phyloP scores from a whole-genome alignment of 208 protist genomes.

The Vickermania ingenoplastis region DNA sequence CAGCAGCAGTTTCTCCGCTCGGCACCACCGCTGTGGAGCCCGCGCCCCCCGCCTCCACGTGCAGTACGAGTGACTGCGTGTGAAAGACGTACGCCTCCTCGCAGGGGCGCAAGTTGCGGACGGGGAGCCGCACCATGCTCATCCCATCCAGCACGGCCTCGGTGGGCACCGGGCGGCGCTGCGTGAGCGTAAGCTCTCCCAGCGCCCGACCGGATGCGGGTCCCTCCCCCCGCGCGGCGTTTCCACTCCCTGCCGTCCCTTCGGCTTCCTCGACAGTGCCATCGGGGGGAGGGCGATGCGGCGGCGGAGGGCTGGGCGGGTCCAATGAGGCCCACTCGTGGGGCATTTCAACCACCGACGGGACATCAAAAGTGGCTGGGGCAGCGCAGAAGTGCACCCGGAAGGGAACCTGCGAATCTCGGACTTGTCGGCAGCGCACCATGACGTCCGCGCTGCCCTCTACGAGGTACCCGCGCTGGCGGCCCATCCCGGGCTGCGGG shows the following conservation, averaged over 20 bases:
- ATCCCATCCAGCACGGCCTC: not conserved
- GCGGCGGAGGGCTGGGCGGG: too few relatives aligned
- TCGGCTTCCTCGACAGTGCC: not conserved
- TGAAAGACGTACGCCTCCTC: not conserved
- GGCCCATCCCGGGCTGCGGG: not conserved
- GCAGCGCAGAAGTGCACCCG: conserved; percentile 46
- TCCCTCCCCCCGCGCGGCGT: not conserved
- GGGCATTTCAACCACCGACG: conserved; percentile 5
- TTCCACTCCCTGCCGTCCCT: not conserved
- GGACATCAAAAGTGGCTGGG: conserved; percentile 52
- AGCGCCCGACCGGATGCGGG: not conserved
- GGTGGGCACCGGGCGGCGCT: not conserved
- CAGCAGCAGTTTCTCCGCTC: too few relatives aligned
- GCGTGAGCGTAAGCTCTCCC: not conserved
- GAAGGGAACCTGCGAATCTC: conserved; percentile 68
- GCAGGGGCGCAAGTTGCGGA: not conserved
- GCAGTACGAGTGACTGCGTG: conserved; percentile 4
- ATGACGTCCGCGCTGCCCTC: conserved; percentile 62
- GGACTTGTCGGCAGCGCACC: conserved; percentile 79
- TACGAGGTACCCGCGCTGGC: conserved; percentile 27
- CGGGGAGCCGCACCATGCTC: not conserved
- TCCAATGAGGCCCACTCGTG: conserved; percentile 12
- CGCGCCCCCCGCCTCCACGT: not conserved
- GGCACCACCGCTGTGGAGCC: not conserved
- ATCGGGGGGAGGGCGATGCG: not conserved